Evolutionary conservation across 257 asterid genomes (phyloP), one percentile per base, ranked within the genome.

Genomic region (Petunia secreta): DNA sequence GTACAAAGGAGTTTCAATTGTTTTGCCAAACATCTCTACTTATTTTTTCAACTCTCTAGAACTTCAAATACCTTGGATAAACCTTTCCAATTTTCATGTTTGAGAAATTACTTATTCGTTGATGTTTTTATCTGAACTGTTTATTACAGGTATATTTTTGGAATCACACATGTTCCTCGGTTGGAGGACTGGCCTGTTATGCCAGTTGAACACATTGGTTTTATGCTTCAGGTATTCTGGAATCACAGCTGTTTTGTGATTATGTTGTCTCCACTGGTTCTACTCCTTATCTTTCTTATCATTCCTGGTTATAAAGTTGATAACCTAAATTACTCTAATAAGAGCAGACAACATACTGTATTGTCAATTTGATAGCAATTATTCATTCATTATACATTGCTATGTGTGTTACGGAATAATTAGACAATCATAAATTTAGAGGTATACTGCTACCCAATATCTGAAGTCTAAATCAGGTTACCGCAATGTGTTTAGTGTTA

Each of bases 131-230:
- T 71, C 34, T 40, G 50, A 60, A 46, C 16, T 80, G 44, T 82
- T 81, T 60, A 57, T 13, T 80, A 84, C 75, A 92, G 98, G 99
- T 95, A 95, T 77, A 91, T 93, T 25, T 95, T 95, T 67, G 99
- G 99, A 82, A 91, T 95, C 86, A 95, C 99, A 1, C 99, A 93
- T 80, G 99, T 93, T 78, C 98, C 99, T 71, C 91, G 99, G 38
- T 77, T 93, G 87, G 99, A 95, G 85, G 99, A 95, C 89, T 95
- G 97, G 98, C 99, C 99, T 48, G 97, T 95, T 71, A 95, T 95
- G 99, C 99, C 98, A 0, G 99, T 93, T 58, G 99, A 95, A 84
- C 93, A 81, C 87, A 88, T 93, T 62, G 99, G 99, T 63, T 95
- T 95, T 80, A 79, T 92, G 90, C 97, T 95, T 81, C 98, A 95